Base-by-base conservation (phyloP, 2,329 filamentous ascomycete genomes). In the Pseudocercospora ulei region DNA sequence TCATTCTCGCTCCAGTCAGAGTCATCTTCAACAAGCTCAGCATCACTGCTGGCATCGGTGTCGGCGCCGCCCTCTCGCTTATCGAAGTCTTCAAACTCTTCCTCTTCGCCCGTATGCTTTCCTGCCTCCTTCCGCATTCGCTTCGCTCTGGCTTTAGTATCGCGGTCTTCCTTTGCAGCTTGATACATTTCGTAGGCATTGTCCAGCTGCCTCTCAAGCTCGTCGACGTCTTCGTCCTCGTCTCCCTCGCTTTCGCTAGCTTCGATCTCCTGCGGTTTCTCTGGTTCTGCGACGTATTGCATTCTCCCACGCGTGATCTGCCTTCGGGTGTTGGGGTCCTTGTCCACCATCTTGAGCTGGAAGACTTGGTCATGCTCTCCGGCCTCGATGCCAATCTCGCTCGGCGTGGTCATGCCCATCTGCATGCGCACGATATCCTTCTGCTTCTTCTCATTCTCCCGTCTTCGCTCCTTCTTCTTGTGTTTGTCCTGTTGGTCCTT, bases 351-450 rank as follows among this genome's bases (percentile, higher is more conserved):
- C 61, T 86, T 93, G 30, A 96, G 71, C 2, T 76, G 76, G 59
- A 98, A 98, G 69, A 94, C 90, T 17, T 82, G 70, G 29, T 85
- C 57, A 34, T 75, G 62, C 90, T 85, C 58, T 14, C 46, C 53
- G 40, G 57, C 56, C 25, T 59, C 90, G 65, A 93, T 75, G 55
- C 90, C 90, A 47, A 98, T 94, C 49, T 98, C 90, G 70, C 85
- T 90, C 5, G 90, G 90, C 0, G 86, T 82, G 2, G 80, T 80
- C 90, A 98, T 98, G 65, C 95, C 80, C 68, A 98, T 77, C 62
- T 98, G 90, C 80, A 98, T 81, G 20, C 90, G 78, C n/a, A 93
- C 72, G 44, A 96, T 85, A 49, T 96, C 90, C 52, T 83, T 90
- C 52, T 90, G 83, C 63, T 93, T 96, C 61, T 78, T 78, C 62